phyloP scores from a whole-genome alignment of 257 asterid species.

The Solanum sejunctum region DNA sequence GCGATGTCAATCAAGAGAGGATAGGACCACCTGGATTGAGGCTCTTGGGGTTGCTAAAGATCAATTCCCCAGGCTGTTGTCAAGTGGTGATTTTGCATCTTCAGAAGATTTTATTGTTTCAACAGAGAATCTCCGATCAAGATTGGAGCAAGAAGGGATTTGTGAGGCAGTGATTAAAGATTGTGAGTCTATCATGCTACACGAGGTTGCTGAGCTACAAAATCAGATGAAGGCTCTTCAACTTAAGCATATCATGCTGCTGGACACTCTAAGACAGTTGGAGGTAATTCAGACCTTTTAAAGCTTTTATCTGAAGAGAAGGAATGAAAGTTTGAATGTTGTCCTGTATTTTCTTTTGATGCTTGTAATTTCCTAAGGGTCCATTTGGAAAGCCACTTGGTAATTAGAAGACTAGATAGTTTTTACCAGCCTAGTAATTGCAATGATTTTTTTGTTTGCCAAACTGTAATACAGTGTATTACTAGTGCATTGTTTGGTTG shows the following conservation, averaged over 20 bases:
- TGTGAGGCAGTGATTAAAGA: slow-evolving; percentile 62
- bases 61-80: slow-evolving; percentile 76
- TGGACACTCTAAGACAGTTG: slow-evolving; percentile 79
- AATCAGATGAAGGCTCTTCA: slow-evolving; percentile 72
- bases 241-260: slow-evolving; percentile 70
- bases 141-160: slow-evolving; percentile 66
- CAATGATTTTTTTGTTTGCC: no score
- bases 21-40: slow-evolving; percentile 85
- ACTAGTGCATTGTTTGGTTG: no score
- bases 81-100: slow-evolving; percentile 70
- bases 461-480: no score
- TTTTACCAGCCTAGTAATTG: no score
- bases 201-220: slow-evolving; percentile 76
- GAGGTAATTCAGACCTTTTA: slow-evolving; percentile 37
- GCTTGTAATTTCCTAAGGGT: neutral
- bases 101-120: slow-evolving; percentile 80
- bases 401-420: no score
- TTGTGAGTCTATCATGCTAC: slow-evolving; percentile 72
- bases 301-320: neutral
- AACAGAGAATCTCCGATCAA: slow-evolving; percentile 61
- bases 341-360: neutral
- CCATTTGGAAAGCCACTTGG: no score
- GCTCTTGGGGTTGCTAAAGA: slow-evolving; percentile 86
- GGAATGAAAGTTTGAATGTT: neutral
- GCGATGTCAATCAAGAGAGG: slow-evolving; percentile 88